Percentiles rank a stretch among this genome's conserved stretches.
These are phyloP conservation scores for Margaritispora aquatica DNA, from an alignment of 495 filamentous ascomycete genomes.

Conservation along the genomic window DNA sequence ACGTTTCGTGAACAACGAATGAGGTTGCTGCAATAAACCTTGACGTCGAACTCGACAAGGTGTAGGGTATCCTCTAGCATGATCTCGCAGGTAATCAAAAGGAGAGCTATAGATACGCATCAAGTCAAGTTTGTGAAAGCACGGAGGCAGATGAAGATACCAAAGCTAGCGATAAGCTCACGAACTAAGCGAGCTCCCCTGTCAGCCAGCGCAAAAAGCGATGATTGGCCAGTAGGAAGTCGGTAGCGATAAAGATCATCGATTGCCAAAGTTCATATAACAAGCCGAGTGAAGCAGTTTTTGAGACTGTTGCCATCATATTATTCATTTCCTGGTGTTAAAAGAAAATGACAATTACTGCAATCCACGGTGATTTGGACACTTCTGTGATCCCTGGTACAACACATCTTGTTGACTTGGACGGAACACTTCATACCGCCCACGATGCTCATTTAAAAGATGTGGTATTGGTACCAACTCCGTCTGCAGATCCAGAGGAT, in stretches of 20 bases:
- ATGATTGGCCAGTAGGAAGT: neutral
- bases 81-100: too few relatives aligned
- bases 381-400: conserved; percentile 21
- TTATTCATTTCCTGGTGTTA: too few relatives aligned
- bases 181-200: too few relatives aligned
- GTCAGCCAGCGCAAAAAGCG: neutral
- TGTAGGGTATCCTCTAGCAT: too few relatives aligned
- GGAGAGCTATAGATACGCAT: too few relatives aligned
- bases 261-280: neutral
- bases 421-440: conserved; percentile 28
- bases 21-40: too few relatives aligned
- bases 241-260: neutral
- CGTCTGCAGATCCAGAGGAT: conserved; percentile 52
- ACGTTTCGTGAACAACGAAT: too few relatives aligned
- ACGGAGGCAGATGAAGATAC: too few relatives aligned
- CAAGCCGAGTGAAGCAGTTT: neutral
- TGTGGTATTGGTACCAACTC: conserved; percentile 51
- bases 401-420: conserved; percentile 25
- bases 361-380: conserved; percentile 3
- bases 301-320: too few relatives aligned
- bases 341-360: neutral
- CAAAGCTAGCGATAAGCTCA: too few relatives aligned
- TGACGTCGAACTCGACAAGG: too few relatives aligned
- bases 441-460: conserved; percentile 39
- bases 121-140: too few relatives aligned